These are phyloP conservation scores for Crepidotus variabilis DNA, from an alignment of 768 basidiomycete genomes.

Conservation along the genomic window DNA sequence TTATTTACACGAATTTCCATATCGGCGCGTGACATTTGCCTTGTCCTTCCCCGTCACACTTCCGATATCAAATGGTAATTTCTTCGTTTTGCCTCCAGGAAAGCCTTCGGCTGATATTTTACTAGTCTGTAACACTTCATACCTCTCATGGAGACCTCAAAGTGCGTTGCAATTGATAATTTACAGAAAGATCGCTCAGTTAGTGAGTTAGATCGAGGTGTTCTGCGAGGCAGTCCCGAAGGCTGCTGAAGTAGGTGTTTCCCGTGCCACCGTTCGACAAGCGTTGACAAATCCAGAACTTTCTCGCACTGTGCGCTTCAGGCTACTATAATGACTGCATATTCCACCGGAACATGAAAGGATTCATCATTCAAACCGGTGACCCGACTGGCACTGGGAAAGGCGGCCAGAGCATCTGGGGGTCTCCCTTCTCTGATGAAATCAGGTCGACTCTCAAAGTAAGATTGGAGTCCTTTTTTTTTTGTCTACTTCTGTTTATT, in stretches of 20 bases:
- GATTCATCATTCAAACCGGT: conserved; percentile 94
- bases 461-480: conserved; percentile 12
- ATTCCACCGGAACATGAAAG: conserved; percentile 94
- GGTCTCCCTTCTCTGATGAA: conserved; percentile 88
- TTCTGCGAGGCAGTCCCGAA: conserved; percentile 98
- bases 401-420: conserved; percentile 97
- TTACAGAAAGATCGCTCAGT: not conserved
- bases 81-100: conserved; percentile 19
- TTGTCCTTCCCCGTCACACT: conserved; percentile 11
- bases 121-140: conserved; percentile 89
- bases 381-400: conserved; percentile 91
- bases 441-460: conserved; percentile 93
- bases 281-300: conserved; percentile 60
- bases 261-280: conserved; percentile 4
- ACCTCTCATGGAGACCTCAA: conserved; percentile 95
- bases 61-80: conserved; percentile 23
- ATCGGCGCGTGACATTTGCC: not conserved
- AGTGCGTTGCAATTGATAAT: conserved; percentile 35
- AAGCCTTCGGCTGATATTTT: conserved; percentile 12
- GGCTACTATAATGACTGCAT: conserved; percentile 80
- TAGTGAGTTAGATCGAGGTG: conserved; percentile 70
- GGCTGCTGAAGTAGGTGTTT: conserved; percentile 72
- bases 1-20: conserved; percentile 6
- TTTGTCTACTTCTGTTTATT: conserved; percentile 9
- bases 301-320: conserved; percentile 89